Conservation (phyloP, 495 filamentous ascomycete species). For the Aspergillus carlsbadensis region DNA sequence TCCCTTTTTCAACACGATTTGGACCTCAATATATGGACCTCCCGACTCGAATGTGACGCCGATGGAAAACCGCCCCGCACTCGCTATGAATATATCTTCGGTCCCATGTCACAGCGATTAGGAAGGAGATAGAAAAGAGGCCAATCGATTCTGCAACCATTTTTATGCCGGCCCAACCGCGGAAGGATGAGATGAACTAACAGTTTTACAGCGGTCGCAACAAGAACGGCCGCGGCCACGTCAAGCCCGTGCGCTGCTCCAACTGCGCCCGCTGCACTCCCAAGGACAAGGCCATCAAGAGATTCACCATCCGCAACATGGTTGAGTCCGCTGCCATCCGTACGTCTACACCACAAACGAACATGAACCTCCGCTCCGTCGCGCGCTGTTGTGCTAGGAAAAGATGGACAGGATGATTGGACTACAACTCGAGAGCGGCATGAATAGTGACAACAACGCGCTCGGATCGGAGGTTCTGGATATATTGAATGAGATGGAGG, state of each 20-base stretch:
- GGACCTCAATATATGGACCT: conserved; percentile 12
- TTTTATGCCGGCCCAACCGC: background rate
- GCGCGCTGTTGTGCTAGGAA: conserved; percentile 20
- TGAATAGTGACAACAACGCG: conserved; percentile 8
- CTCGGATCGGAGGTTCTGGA: conserved; percentile 1
- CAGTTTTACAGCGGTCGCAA: conserved; percentile 75
- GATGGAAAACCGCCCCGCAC: conserved; percentile 21
- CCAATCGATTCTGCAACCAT: conserved; percentile 4
- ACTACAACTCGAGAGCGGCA: conserved; percentile 11
- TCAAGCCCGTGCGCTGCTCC: conserved; percentile 99
- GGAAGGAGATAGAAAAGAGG: conserved; percentile 4
- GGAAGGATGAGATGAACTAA: conserved; percentile 13
- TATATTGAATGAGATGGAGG: background rate
- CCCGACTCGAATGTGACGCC: conserved; percentile 33
- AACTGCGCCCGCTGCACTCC: conserved; percentile 99
- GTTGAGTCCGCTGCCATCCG: conserved; percentile 99
- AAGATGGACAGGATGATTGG: background rate
- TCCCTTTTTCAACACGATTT: conserved; percentile 7
- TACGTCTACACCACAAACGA: conserved; percentile 56
- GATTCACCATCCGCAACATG: conserved; percentile 99
- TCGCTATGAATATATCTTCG: background rate
- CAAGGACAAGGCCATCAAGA: conserved; percentile 99
- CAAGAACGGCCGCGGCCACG: conserved; percentile 99
- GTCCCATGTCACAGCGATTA: background rate
- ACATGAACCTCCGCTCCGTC: conserved; percentile 10